phyloP scores from a whole-genome alignment of 163 green algal genomes.

The Chlamydomonas reinhardtii region DNA sequence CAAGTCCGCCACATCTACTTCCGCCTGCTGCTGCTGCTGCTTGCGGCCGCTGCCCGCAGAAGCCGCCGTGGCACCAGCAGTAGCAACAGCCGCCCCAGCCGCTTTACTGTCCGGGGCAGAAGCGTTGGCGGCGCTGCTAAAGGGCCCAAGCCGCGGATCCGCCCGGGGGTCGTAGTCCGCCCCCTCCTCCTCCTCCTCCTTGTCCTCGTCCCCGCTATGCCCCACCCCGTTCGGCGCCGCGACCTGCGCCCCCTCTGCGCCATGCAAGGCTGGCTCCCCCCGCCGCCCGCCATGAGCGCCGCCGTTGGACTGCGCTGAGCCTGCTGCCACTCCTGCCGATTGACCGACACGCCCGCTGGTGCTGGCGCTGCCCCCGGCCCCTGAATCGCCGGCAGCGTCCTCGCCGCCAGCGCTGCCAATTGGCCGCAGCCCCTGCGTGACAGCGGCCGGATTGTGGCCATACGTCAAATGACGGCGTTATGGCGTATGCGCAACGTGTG shows the following conservation, averaged over 20 bases:
- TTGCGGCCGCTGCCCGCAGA: background rate
- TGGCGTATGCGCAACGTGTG: too few relatives aligned
- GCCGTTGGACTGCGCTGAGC: too few relatives aligned
- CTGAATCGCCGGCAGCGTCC: too few relatives aligned
- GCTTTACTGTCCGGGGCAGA: background rate
- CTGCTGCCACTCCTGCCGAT: too few relatives aligned
- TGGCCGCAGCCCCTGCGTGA: background rate
- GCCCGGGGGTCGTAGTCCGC: slow-evolving; percentile 17
- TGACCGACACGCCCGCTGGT: too few relatives aligned
- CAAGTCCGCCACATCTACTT: slow-evolving; percentile 10
- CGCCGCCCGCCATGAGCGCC: too few relatives aligned
- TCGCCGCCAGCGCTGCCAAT: background rate
- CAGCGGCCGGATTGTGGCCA: too few relatives aligned
- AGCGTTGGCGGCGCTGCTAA: background rate
- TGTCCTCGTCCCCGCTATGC: background rate
- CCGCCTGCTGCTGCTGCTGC: background rate
- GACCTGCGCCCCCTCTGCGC: too few relatives aligned
- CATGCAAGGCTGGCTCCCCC: too few relatives aligned
- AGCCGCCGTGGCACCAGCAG: too few relatives aligned
- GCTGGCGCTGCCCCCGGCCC: background rate
- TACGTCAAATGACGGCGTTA: too few relatives aligned
- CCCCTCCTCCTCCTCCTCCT: background rate
- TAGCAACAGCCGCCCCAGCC: background rate
- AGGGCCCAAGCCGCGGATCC: slow-evolving; percentile 24
- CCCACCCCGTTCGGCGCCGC: background rate